Evolutionary conservation across 108 stramenopile species (phyloP), one percentile per base, ranked within the genome.

Genomic region (Aurantiochytrium sp.): DNA sequence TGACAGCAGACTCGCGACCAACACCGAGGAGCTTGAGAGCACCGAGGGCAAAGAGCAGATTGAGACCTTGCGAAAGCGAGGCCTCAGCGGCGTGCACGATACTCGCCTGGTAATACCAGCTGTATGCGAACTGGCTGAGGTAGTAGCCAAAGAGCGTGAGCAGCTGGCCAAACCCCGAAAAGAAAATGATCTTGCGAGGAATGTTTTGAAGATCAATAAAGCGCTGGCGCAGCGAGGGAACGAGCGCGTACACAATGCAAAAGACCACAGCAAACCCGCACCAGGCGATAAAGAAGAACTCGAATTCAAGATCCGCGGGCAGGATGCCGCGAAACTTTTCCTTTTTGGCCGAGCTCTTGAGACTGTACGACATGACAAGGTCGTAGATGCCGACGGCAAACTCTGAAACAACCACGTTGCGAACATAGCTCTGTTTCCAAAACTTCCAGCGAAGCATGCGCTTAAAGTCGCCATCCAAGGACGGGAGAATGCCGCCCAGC

Each of bases 121-220:
- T 53, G 76, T 83, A 83, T 16, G 76, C 76, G 51, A 83, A 83
- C 76, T 83, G 76, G 28, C 76, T 83, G 2, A 53, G 25, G 51
- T 83, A 83, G 76, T 83, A 83, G 76, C 76, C 76, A 23, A 83
- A 53, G 76, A 83, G 76, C 45, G 76, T 83, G 76, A 83, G 76
- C n/a, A 53, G 23, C 76, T 83, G 76, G 51, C 76, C 76, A 53
- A 83, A 23, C 1, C 49, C n/a, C 12, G 76, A 83, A 53, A 83
- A 53, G 76, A 83, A 53, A 3, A 83, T 47, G 49, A 83, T 53
- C 45, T 53, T 47, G 4, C 51, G 45, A 12, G 76, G 76, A 23
- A 83, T 83, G 51, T 83, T 53, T 18, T 53, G 76, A 47, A 83
- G n/a, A 45, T 83, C 76, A 18, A 83, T 47, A 35, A 83, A 83